phyloP scores from a whole-genome alignment of 1,284 basidiomycete species.

The Phellinidium pouzarii region DNA sequence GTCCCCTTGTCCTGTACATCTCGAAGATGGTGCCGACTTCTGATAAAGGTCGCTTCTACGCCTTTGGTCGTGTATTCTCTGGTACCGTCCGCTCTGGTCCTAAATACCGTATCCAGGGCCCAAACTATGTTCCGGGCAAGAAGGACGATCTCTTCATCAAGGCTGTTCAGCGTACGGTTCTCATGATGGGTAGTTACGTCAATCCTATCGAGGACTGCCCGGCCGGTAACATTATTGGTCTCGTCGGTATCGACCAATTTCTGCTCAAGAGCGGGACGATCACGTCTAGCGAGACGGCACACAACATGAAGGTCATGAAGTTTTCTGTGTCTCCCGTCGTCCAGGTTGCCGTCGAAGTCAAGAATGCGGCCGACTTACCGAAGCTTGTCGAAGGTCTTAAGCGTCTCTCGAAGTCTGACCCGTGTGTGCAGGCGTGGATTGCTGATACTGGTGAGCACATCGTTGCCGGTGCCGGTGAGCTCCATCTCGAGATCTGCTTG shows the following conservation, averaged over 20 bases:
- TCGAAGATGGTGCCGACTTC: conserved; percentile 99
- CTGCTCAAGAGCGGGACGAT: conserved; percentile 99
- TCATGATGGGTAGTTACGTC: conserved; percentile 99
- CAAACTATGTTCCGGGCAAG: conserved; percentile 98
- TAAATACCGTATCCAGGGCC: conserved; percentile 99
- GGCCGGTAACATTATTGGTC: conserved; percentile 97
- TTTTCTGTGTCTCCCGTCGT: conserved; percentile 99
- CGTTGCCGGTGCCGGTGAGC: conserved; percentile 98
- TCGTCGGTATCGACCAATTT: conserved; percentile 99
- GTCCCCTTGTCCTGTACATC: conserved; percentile 96
- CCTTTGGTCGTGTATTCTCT: conserved; percentile 99
- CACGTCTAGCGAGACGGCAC: conserved; percentile 95
- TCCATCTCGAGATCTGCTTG: conserved; percentile 99
- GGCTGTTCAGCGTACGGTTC: conserved; percentile 96
- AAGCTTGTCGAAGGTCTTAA: conserved; percentile 99
- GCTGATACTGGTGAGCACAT: conserved; percentile 95
- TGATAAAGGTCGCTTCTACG: conserved; percentile 99
- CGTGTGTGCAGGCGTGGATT: conserved; percentile 97
- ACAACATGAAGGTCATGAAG: conserved; percentile 99
- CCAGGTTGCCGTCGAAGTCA: conserved; percentile 98
- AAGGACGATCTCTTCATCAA: conserved; percentile 99
- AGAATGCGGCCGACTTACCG: conserved; percentile 98
- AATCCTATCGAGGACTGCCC: conserved; percentile 99
- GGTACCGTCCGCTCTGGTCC: conserved; percentile 96
- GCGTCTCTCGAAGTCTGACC: conserved; percentile 99